These are phyloP conservation scores for Panellus pusillus DNA, from an alignment of 768 basidiomycete species.

Conservation along the genomic window DNA sequence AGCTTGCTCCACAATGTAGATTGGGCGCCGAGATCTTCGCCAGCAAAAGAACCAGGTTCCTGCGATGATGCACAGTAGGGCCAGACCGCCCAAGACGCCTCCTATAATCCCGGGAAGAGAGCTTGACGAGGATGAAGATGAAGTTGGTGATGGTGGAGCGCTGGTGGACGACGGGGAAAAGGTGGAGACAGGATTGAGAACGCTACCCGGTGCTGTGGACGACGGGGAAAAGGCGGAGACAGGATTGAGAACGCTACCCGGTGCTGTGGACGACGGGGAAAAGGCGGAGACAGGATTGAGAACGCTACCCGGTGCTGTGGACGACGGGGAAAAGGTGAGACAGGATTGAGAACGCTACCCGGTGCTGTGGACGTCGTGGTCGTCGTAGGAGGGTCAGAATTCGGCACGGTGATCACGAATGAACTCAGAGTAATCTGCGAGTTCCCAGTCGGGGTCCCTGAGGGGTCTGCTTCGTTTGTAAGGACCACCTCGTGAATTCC, in stretches of 20 bases:
- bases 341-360: not conserved
- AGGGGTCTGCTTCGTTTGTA: conserved; percentile 23
- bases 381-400: not conserved
- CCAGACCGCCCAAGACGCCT: conserved; percentile 40
- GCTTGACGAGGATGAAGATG: conserved; percentile 4
- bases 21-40: conserved; percentile 4
- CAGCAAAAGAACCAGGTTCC: conserved; percentile 25
- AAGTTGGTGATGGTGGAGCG: not conserved
- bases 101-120: conserved; percentile 39
- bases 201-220: not conserved
- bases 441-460: conserved; percentile 23
- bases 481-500: conserved; percentile 31
- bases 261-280: not conserved
- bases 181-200: not conserved
- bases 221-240: no score
- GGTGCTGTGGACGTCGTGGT: not conserved
- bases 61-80: conserved; percentile 26
- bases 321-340: no score
- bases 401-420: conserved; percentile 25
- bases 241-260: no score
- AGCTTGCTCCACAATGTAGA: not conserved
- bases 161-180: not conserved
- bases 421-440: conserved; percentile 32
- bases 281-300: no score
- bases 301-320: no score